Evolutionary conservation across 257 asterid species (phyloP), one percentile per base, ranked within the genome.

Genomic region (Solanum verrucosum): DNA sequence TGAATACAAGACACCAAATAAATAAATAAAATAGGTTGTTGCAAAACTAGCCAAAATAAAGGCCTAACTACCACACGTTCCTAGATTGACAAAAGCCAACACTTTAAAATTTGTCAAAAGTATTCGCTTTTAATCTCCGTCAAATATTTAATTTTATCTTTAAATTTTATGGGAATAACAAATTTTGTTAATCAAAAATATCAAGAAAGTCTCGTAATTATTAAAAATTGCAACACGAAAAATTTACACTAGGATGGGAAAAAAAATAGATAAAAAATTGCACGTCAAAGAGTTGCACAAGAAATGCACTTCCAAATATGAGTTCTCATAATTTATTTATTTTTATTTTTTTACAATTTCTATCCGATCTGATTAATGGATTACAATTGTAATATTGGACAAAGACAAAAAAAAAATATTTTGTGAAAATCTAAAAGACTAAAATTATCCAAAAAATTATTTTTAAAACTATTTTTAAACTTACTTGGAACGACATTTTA

Each of bases 381-480:
- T 44, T 49, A 49, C 59, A 49, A 49, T 49, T 49, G 7, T 49
- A 49, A 44, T 44, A 12, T 44, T 44, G 56, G 56, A 44, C 56
- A 44, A 44, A 44, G 56, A 44, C 18, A 4, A 44, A 20, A 16
- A 1, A 6, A 52, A 46, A 13, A 4, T 0, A 5, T 1, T 52
- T 52, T 52, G 23, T 52, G 23, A 18, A 52, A 6, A 16, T 52
- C 0, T 52, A 52, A 52, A 52, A 6, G 23, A 52, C 23, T 16
- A 2, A 2, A 16, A 1, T 52, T 52, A 52, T 6, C 21, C 23
- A 52, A 52, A 52, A 16, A 5, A 0, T 15, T 52, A 52, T 5
- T 49, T 46, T 4, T 1, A 44, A 44, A 44, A 11, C 16, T 12
- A 12, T 44, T 44, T 33, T 46, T 16, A 52, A 52, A 52, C n/a